These are phyloP conservation scores for Solanum arcanum DNA, from an alignment of 257 asterid species.

Conservation along the genomic window DNA sequence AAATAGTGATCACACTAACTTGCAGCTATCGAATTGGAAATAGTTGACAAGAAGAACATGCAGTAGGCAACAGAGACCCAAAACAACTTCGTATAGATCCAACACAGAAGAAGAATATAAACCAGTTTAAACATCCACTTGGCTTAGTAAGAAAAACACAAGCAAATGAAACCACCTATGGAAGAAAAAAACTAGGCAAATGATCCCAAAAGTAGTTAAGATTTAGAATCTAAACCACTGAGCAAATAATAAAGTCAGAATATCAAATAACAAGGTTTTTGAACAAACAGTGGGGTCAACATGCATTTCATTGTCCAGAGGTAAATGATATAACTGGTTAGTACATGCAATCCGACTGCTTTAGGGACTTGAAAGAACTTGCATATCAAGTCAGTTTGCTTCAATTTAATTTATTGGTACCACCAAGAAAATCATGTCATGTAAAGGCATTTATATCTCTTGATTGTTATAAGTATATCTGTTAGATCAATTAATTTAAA, in stretches of 20 bases:
- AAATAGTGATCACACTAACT: background rate
- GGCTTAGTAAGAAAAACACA: background rate
- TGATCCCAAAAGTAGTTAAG: background rate
- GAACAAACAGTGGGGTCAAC: background rate
- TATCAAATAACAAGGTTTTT: background rate
- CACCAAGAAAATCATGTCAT: background rate
- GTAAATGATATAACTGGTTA: background rate
- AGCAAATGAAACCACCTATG: background rate
- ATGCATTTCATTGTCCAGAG: background rate
- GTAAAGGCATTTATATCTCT: background rate
- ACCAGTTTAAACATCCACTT: background rate
- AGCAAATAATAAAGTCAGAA: background rate
- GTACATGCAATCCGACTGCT: background rate
- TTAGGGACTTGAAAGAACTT: background rate
- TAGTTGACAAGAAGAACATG: background rate
- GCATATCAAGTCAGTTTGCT: background rate
- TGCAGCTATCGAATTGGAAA: background rate
- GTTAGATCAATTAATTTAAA: background rate
- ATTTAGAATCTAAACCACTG: background rate
- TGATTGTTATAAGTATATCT: background rate
- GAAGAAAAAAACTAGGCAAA: background rate
- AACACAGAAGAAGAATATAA: background rate
- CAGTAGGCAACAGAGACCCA: background rate
- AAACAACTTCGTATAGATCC: background rate
- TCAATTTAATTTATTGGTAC: background rate